Conservation (phyloP, 2,329 filamentous ascomycete genomes). For the Neonectria punicea region DNA sequence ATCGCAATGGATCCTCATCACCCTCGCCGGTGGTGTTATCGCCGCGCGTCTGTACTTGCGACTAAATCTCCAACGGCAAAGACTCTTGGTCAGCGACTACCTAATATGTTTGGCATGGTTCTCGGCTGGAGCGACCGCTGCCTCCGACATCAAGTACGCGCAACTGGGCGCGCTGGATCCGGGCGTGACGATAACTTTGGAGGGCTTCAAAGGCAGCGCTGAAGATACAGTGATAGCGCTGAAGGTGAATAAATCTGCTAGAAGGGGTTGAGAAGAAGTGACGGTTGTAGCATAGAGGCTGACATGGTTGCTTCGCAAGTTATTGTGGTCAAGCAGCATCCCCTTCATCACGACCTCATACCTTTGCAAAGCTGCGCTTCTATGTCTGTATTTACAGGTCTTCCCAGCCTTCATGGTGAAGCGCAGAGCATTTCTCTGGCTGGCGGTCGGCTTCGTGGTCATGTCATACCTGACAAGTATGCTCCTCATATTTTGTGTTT, state of each 20-base stretch:
- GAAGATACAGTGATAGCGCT: conserved; percentile 4
- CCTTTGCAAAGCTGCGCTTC: conserved; percentile 29
- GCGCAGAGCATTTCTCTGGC: neutral
- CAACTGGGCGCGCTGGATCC: conserved; percentile 21
- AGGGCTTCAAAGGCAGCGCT: conserved; percentile 13
- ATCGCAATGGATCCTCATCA: conserved; percentile 24
- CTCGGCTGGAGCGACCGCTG: neutral
- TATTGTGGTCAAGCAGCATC: conserved; percentile 22
- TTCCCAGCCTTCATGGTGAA: neutral
- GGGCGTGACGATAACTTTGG: conserved; percentile 6
- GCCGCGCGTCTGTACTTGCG: conserved; percentile 30
- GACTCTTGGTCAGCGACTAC: conserved; percentile 14
- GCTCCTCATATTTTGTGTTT: neutral
- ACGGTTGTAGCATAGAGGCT: neutral
- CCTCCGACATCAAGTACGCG: conserved; percentile 8
- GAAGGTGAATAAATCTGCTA: conserved; percentile 18
- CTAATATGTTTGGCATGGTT: conserved; percentile 33
- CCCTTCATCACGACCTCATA: conserved; percentile 34
- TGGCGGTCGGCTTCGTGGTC: neutral
- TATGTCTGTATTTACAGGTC: conserved; percentile 28
- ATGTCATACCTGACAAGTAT: neutral
- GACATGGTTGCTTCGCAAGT: neutral
- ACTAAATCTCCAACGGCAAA: conserved; percentile 21
- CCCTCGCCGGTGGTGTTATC: conserved; percentile 20
- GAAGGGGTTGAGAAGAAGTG: neutral